These are phyloP conservation scores for Noccaea bulbosa DNA, from an alignment of 345 rosid species.

Conservation along the genomic window DNA sequence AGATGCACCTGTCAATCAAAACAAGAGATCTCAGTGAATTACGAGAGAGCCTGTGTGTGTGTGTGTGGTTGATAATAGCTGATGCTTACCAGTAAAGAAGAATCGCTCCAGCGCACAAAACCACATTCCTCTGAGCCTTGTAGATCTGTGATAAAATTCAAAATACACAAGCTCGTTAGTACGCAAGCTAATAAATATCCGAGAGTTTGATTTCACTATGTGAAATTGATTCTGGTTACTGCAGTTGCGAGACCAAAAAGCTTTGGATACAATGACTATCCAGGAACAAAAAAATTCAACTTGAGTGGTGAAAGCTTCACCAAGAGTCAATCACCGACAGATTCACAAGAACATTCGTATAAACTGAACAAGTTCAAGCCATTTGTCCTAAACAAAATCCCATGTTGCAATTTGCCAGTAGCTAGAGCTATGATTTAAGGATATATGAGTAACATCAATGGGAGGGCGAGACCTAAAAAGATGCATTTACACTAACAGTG, in stretches of 20 bases:
- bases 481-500: not conserved
- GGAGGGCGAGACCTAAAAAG: not conserved
- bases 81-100: conserved; percentile 77
- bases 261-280: not conserved
- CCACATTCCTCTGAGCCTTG: conserved; percentile 87
- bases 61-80: not conserved
- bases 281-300: not conserved
- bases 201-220: not conserved
- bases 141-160: conserved; percentile 55
- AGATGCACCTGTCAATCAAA: conserved; percentile 64
- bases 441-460: conserved; percentile 15
- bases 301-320: not conserved
- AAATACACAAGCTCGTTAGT: conserved; percentile 1
- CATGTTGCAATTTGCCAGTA: conserved; percentile 13
- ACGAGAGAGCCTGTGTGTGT: not conserved
- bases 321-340: conserved; percentile 3
- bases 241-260: not conserved
- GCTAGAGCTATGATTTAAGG: not conserved
- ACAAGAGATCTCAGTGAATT: conserved; percentile 6
- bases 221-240: not conserved
- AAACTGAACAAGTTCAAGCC: not conserved
- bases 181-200: not conserved
- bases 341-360: conserved; percentile 2
- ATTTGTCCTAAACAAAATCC: not conserved
- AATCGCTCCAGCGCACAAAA: conserved; percentile 71